Conservation (phyloP, 179 eudicot genomes). For the Vitellaria paradoxa region DNA sequence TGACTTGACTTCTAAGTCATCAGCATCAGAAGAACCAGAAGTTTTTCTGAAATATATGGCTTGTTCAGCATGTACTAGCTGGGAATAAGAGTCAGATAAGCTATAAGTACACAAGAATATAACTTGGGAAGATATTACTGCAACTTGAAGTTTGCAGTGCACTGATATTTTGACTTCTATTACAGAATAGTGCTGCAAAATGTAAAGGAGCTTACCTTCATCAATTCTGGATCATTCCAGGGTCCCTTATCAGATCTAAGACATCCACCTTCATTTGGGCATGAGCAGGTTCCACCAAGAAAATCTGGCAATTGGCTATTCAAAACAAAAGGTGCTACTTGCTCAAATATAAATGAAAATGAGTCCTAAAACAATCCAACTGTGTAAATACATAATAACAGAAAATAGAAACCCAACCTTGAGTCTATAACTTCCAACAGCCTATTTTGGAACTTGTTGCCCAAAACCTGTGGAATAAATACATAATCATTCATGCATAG, state of each 20-base stretch:
- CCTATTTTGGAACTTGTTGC: conserved; percentile 68
- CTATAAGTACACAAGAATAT: neutral
- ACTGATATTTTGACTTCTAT: neutral
- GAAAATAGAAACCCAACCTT: conserved; percentile 45
- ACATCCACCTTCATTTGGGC: conserved; percentile 81
- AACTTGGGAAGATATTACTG: conserved; percentile 1
- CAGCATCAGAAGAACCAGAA: conserved; percentile 63
- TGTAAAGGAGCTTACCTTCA: conserved; percentile 55
- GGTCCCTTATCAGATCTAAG: conserved; percentile 91
- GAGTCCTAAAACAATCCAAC: neutral
- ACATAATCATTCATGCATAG: conserved; percentile 13
- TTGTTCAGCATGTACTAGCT: conserved; percentile 73
- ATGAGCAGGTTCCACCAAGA: conserved; percentile 87
- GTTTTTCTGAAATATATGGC: conserved; percentile 46
- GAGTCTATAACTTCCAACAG: conserved; percentile 72
- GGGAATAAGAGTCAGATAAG: conserved; percentile 26
- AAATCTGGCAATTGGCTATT: conserved; percentile 92
- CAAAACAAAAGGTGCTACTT: neutral
- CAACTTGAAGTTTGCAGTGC: neutral
- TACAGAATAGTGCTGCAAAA: neutral
- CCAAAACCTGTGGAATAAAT: conserved; percentile 62
- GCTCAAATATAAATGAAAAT: neutral
- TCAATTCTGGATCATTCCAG: conserved; percentile 88
- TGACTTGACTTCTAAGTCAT: conserved; percentile 57
- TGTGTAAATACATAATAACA: neutral